Percentiles rank a stretch among this genome's conserved stretches.
phyloP scores from a whole-genome alignment of 345 rosid species.

The Salix udensis region DNA sequence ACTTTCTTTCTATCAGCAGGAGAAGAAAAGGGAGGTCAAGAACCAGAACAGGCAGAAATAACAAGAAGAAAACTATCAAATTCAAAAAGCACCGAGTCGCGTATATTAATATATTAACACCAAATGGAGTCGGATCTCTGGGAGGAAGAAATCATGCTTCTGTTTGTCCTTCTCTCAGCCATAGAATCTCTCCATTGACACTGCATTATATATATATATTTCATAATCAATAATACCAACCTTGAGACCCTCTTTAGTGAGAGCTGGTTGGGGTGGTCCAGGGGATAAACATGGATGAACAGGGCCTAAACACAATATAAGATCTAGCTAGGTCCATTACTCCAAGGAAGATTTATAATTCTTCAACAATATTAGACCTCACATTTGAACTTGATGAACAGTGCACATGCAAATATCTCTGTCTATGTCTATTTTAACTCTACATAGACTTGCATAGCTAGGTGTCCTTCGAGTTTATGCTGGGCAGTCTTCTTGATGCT shows the following conservation, averaged over 20 bases:
- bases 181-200: slow-evolving; percentile 59
- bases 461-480: not conserved
- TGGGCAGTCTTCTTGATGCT: not conserved
- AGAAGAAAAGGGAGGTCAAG: slow-evolving; percentile 32
- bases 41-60: slow-evolving; percentile 54
- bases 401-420: not conserved
- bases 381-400: not conserved
- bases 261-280: slow-evolving; percentile 40
- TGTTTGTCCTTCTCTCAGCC: slow-evolving; percentile 65
- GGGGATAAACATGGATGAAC: slow-evolving; percentile 43
- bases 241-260: slow-evolving; percentile 35
- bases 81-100: slow-evolving; percentile 41
- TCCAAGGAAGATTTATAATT: not conserved
- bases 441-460: not conserved
- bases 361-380: not conserved
- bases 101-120: slow-evolving; percentile 21
- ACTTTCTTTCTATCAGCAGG: slow-evolving; percentile 17
- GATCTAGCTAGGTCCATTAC: not conserved
- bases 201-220: slow-evolving; percentile 14
- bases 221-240: slow-evolving; percentile 50
- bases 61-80: slow-evolving; percentile 74
- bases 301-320: slow-evolving; percentile 12
- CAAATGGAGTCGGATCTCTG: slow-evolving; percentile 43
- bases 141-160: slow-evolving; percentile 44
- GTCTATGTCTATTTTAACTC: not conserved